Percentiles rank a stretch among this genome's conserved stretches.
These are phyloP conservation scores for Inonotus hispidus DNA, from an alignment of 1,284 basidiomycete species.

Conservation along the genomic window DNA sequence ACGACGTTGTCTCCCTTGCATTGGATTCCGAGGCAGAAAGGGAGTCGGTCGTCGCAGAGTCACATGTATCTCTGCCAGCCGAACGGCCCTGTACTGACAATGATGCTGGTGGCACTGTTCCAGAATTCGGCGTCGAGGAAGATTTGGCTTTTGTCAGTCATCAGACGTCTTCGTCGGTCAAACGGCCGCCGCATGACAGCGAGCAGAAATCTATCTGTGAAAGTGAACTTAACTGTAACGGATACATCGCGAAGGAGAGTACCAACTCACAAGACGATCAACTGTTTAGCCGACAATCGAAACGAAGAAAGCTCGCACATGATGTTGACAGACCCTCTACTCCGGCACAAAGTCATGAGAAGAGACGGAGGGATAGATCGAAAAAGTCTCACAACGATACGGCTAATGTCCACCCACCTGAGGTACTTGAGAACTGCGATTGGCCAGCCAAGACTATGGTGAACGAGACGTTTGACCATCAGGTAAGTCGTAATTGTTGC, in stretches of 20 bases:
- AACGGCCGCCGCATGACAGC: no score
- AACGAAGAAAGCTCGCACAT: neutral
- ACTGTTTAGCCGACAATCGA: neutral
- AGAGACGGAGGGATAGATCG: neutral
- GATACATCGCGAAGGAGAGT: neutral
- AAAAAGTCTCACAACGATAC: neutral
- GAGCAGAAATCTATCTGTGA: no score
- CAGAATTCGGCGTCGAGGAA: no score
- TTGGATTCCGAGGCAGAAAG: no score
- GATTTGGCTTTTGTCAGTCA: no score
- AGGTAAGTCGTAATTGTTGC: neutral
- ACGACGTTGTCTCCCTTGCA: no score
- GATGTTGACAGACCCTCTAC: neutral
- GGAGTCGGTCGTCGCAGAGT: no score
- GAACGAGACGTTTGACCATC: conserved; percentile 3
- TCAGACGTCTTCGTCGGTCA: no score
- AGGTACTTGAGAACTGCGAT: neutral
- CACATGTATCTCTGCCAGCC: no score
- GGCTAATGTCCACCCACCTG: neutral
- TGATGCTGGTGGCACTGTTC: no score
- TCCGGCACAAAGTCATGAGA: neutral
- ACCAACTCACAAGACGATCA: neutral
- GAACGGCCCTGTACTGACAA: no score
- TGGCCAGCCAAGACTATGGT: conserved; percentile 9
- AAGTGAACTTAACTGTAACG: no score